Evolutionary conservation across 805 yeast species (phyloP).

Genomic region (Starmerella stellata): DNA sequence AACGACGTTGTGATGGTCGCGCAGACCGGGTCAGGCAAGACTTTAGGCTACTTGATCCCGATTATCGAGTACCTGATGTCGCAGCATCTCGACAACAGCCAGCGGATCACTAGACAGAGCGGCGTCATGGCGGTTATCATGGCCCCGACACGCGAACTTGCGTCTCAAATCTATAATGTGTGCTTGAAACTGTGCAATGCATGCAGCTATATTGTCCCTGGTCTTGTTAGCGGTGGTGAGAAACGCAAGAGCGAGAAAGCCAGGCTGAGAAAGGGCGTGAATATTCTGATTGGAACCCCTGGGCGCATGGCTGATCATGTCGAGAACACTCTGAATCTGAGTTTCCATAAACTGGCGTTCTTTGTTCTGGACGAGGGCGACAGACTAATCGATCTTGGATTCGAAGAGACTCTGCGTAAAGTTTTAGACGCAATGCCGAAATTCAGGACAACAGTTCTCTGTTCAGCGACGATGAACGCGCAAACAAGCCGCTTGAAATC

Average conservation of each 20-base stretch:
- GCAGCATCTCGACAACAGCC: constrained; percentile 23
- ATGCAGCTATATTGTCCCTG: constrained; percentile 82
- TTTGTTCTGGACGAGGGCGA: constrained; percentile 95
- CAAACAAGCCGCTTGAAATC: constrained; percentile 68
- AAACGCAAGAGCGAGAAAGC: constrained; percentile 95
- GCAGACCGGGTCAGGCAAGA: constrained; percentile 97
- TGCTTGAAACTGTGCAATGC: constrained; percentile 53
- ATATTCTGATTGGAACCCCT: constrained; percentile 91
- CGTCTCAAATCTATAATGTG: constrained; percentile 72
- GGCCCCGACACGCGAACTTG: constrained; percentile 90
- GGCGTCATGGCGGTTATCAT: constrained; percentile 81
- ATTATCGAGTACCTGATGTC: constrained; percentile 54
- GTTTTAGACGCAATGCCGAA: constrained; percentile 49
- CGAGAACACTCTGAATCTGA: constrained; percentile 65
- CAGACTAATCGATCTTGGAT: constrained; percentile 84
- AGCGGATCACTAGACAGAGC: constrained; percentile 20
- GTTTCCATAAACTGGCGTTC: constrained; percentile 58
- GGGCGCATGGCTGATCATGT: constrained; percentile 91
- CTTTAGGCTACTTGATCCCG: constrained; percentile 73
- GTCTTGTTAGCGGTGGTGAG: constrained; percentile 94
- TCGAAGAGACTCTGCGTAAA: constrained; percentile 75
- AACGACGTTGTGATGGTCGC: constrained; percentile 79
- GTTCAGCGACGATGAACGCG: constrained; percentile 85
- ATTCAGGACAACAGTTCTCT: constrained; percentile 57
- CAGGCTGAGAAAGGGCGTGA: constrained; percentile 83